Evolutionary conservation across 257 asterid species (phyloP).

Genomic region (Solanum microdontum): DNA sequence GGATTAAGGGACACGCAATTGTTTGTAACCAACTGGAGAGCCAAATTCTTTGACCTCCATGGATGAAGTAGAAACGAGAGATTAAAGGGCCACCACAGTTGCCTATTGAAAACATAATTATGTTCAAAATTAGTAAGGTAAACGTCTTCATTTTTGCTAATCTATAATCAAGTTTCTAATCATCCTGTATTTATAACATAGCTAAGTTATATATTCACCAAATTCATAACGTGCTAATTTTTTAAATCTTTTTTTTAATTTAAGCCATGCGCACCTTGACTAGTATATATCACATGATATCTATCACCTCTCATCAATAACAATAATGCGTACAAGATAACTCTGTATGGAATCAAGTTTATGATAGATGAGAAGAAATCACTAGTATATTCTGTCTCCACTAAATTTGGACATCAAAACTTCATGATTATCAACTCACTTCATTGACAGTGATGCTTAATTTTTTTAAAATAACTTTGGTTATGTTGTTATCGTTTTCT

Average conservation of each 20-base stretch:
- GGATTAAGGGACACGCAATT: constrained; percentile 16
- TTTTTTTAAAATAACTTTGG: too few relatives aligned
- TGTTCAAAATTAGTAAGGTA: constrained; percentile 5
- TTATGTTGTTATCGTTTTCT: too few relatives aligned
- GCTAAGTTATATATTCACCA: background rate
- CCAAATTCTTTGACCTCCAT: constrained; percentile 19
- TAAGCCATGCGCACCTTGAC: too few relatives aligned
- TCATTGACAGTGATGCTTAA: too few relatives aligned
- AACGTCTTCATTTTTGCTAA: background rate
- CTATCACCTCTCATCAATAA: rapidly evolving
- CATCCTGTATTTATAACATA: background rate
- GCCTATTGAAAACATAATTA: constrained; percentile 5
- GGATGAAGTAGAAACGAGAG: constrained; percentile 19
- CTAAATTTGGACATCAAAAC: too few relatives aligned
- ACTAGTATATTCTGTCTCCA: too few relatives aligned
- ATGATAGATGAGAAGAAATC: too few relatives aligned
- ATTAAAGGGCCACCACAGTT: background rate
- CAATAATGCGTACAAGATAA: too few relatives aligned
- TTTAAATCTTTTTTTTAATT: too few relatives aligned
- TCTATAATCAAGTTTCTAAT: background rate
- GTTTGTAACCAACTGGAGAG: constrained; percentile 13
- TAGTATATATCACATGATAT: too few relatives aligned
- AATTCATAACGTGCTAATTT: background rate
- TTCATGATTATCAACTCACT: too few relatives aligned
- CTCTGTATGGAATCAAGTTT: too few relatives aligned